Conservation (phyloP, 2,329 filamentous ascomycete species). For the Lasiodiplodia theobromae region DNA sequence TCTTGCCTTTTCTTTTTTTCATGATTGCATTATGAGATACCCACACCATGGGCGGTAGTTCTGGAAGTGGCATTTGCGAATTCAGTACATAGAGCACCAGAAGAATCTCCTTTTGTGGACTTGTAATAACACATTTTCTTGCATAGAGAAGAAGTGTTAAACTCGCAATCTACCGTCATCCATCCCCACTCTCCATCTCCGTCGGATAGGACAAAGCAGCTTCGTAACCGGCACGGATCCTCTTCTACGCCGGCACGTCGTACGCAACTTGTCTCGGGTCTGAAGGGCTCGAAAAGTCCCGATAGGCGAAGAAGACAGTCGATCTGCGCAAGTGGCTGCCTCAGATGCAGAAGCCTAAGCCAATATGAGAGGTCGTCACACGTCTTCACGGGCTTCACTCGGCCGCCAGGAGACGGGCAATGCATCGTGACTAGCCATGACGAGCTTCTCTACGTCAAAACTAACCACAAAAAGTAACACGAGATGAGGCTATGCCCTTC, state of each 20-base stretch:
- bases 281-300: background rate
- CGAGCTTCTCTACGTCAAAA: background rate
- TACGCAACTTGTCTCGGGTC: background rate
- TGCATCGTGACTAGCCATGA: background rate
- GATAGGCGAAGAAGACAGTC: background rate
- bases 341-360: background rate
- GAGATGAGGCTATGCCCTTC: background rate
- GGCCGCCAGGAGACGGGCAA: too few relatives aligned
- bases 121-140: background rate
- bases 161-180: background rate
- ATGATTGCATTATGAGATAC: constrained; percentile 9
- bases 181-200: background rate
- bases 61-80: background rate
- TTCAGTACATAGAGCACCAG: background rate
- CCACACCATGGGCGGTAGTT: constrained; percentile 15
- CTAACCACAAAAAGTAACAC: background rate
- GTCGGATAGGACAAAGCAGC: background rate
- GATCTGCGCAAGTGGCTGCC: background rate
- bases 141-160: background rate
- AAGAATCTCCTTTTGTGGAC: background rate
- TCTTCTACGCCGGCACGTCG: background rate
- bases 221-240: background rate
- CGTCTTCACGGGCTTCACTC: too few relatives aligned
- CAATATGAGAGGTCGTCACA: too few relatives aligned
- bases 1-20: background rate